Evolutionary conservation across 2,329 filamentous ascomycete species (phyloP), one percentile per base, ranked within the genome.

Genomic region (Phyllosticta paracitricarpa): DNA sequence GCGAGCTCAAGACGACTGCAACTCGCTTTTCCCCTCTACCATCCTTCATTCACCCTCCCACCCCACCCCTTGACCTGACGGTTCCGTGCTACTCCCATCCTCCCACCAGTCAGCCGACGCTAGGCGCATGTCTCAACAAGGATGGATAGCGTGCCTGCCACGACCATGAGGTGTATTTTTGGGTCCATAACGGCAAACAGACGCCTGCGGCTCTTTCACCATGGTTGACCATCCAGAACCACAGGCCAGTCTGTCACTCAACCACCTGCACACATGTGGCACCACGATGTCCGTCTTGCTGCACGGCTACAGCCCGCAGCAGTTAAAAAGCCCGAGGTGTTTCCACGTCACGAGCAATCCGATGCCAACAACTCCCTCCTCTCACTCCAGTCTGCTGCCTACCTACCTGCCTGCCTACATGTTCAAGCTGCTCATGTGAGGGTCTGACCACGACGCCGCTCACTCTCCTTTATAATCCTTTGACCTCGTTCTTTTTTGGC

Each of bases 71-170:
- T 26, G 57, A 30, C 58, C 52, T 30, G 24, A 53, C 19, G 3
- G 17, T 55, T 24, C 52, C 40, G 54, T 55, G 19, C 40, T 30
- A 9, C 22, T 51, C 12, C 25, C 14, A 1, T 7, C 26, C 24
- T 51, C 51, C 51, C 25, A 17, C 17, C 26, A 25, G 22, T 33
- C 51, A 56, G 58, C 58, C 58, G 58, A 60, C n/a, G 58, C 25
- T 51, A 56, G 30, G 58, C 58, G 58, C 33, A 26, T 52, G 30
- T 30, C 19, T 26, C 51, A 33, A 53, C 58, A 51, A 14, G 58
- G 33, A 40, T 40, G 58, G 33, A 40, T 40, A 40, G 33, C 33
- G 33, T 40, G 33, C 9, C 33, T 17, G 33, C 10, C 33, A 40
- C 10, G 33, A 12, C 33, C 33, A 40, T 40, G 19, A 22, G 19